A percentile compares a stretch with the other conserved stretches of the same genome.
These are phyloP conservation scores for Cordyceps cicadae DNA, from an alignment of 2,329 filamentous ascomycete genomes.

Conservation along the genomic window DNA sequence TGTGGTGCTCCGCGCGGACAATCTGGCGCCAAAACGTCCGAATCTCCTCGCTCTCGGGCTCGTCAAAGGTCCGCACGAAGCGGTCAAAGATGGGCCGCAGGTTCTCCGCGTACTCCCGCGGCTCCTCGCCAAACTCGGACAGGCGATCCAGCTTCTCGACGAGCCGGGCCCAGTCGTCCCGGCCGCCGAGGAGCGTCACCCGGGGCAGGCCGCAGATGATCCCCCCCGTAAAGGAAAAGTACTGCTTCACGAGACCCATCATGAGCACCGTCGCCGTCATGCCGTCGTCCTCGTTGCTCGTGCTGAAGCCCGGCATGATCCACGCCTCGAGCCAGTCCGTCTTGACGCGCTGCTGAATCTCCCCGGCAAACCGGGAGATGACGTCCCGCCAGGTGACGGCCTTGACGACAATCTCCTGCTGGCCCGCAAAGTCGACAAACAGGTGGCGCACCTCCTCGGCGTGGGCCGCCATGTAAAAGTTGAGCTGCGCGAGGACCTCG, in stretches of 20 bases:
- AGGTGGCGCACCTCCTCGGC: constrained; percentile 35
- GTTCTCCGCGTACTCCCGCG: constrained; percentile 28
- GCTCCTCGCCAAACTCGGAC: constrained; percentile 34
- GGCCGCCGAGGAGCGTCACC: constrained; percentile 32
- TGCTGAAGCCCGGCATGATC: constrained; percentile 36
- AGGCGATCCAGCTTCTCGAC: constrained; percentile 34
- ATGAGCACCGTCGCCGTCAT: constrained; percentile 34
- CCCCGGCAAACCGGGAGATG: constrained; percentile 26
- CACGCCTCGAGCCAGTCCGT: constrained; percentile 33
- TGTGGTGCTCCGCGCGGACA: constrained; percentile 26
- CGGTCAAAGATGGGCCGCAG: constrained; percentile 36
- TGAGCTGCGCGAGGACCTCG: constrained; percentile 43
- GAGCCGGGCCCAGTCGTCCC: constrained; percentile 33
- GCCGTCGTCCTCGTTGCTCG: constrained; percentile 29
- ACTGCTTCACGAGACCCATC: constrained; percentile 36
- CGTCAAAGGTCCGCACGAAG: constrained; percentile 38
- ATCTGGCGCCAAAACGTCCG: constrained; percentile 36
- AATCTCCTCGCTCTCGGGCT: constrained; percentile 24
- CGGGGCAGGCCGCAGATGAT: constrained; percentile 36
- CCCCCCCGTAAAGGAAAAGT: constrained; percentile 28
- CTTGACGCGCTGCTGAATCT: constrained; percentile 32
- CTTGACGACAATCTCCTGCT: constrained; percentile 30
- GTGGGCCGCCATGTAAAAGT: constrained; percentile 40
- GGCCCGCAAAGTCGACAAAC: constrained; percentile 38
- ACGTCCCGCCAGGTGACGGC: constrained; percentile 20